Evolutionary conservation across 306 rosid genomes (phyloP), one percentile per base, ranked within the genome.

Genomic region (Lablab purpureus): DNA sequence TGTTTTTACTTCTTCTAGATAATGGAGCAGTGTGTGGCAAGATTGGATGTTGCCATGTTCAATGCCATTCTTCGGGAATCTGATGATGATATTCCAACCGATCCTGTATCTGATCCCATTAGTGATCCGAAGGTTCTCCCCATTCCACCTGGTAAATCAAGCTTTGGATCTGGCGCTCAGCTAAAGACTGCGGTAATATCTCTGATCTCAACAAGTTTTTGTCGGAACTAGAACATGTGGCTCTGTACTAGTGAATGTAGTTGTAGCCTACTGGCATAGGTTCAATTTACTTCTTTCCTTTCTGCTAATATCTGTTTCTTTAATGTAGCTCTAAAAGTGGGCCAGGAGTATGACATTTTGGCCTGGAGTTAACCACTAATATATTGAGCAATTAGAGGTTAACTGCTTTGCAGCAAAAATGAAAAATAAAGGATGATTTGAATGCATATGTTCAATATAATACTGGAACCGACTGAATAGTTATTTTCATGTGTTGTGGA

Each of bases 1-100:
- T 59, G 7, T 50, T 80, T 11, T 73, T 70, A 68, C 32, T 45
- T 76, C 11, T 25, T 84, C 41, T 50, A 95, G 99, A 84, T 95
- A 84, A 95, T 95, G 99, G 98, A 95, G 90, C 98, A 95, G 83
- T 95, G 93, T 17, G 92, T 93, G 81, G 88, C 88, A 18, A 91
- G 99, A 88, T 81, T 95, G 87, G 98, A 95, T 88, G 92, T 93
- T 81, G 99, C 99, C 14, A 93, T 95, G 96, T 91, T 95, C 87
- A 95, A 95, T 85, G 99, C 99, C 70, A 89, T 95, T 88, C 99
- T 95, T 79, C 98, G 98, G 55, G 94, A 93, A 83, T 91, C 98
- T 56, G 89, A 84, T 23, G 97, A 95, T 51, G 97, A 89, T 76
- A 93, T 90, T 49, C 99, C 99, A 49, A 88, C 97, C 7, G 97